Evolutionary conservation across 2,329 filamentous ascomycete genomes (phyloP).

Genomic region (Cordyceps cicadae): DNA sequence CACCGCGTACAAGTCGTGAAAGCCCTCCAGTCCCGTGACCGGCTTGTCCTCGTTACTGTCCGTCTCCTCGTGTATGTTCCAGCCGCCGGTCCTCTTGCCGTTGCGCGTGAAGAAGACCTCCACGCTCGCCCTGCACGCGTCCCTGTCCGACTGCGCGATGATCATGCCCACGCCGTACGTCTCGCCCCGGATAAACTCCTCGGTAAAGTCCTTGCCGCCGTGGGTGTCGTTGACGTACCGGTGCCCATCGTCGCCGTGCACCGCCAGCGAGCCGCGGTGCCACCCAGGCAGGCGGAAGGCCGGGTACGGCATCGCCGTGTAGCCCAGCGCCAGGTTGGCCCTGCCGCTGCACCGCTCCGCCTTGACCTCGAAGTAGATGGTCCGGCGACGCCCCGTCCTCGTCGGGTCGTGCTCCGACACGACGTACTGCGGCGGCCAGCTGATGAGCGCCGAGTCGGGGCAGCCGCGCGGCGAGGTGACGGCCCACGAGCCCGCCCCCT

Average conservation of each 20-base stretch:
- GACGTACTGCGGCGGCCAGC: slow-evolving; percentile 61
- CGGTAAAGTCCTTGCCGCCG: slow-evolving; percentile 63
- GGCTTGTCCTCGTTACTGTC: slow-evolving; percentile 55
- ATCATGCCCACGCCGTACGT: slow-evolving; percentile 65
- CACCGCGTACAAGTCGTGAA: slow-evolving; percentile 61
- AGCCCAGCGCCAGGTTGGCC: slow-evolving; percentile 57
- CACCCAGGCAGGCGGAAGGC: slow-evolving; percentile 71
- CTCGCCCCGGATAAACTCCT: slow-evolving; percentile 55
- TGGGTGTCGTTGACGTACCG: slow-evolving; percentile 67
- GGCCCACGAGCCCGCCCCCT: slow-evolving; percentile 44
- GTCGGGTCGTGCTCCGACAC: slow-evolving; percentile 50
- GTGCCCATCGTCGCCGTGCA: slow-evolving; percentile 75
- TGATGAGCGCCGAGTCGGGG: slow-evolving; percentile 56
- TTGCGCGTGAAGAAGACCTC: slow-evolving; percentile 60
- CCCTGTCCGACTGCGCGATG: slow-evolving; percentile 32
- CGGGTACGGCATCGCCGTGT: slow-evolving; percentile 66
- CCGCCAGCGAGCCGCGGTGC: slow-evolving; percentile 65
- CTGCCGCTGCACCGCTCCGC: slow-evolving; percentile 40
- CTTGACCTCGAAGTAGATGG: slow-evolving; percentile 66
- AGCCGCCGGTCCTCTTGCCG: slow-evolving; percentile 50
- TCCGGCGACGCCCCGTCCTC: slow-evolving; percentile 32
- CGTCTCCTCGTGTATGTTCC: slow-evolving; percentile 68
- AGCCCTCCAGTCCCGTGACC: slow-evolving; percentile 59
- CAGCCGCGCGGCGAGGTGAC: slow-evolving; percentile 33
- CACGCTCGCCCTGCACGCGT: slow-evolving; percentile 22